Base-by-base conservation (phyloP, 75 land plant species). In the Pinus taeda region DNA sequence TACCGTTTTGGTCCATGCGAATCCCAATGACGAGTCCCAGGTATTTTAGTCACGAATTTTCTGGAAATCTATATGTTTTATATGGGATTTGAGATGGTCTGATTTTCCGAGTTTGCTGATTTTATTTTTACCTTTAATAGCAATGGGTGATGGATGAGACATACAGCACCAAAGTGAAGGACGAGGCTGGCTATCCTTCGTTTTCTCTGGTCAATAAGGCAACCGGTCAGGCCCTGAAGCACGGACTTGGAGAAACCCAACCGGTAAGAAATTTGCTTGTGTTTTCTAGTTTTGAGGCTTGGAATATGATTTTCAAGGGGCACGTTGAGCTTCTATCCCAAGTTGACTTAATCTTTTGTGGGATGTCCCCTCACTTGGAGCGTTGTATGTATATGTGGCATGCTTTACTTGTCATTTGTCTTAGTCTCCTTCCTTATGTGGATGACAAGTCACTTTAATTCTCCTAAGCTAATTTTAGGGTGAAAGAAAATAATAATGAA, bases 171-270 rank as follows among this genome's bases (percentile, higher is more conserved):
- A 82, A 77, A 57, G 86, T 89, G 67, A 88, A 88, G 75, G 93
- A 93, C 76, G 81, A 87, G 26, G 84, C 80, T 21, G 91, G 91
- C 3, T 79, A 33, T 26, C 95, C 95, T 9, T 63, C 82, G 33
- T 93, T 93, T 80, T 81, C 93, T 72, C 81, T 93, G 60, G 84
- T 93, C 30, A 91, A 93, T 60, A 91, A 91, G 75, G 89, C 89
- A 20, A 89, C 89, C 21, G 86, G 93, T 26, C 79, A 88, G 75
- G 91, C 91, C 4, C 59, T 93, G 33, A 80, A 87, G 71, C 95
- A 91, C 37, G 75, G 84, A 13, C 17, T 85, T 78, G 85, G 85
- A 58, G 83, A 74, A 60, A 60, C 80, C 36, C 85, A 90, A 29
- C 87, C 89, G 29, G 89, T 87, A 76, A 86, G 85, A 59, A 57